Evolutionary conservation across 805 yeast species (phyloP), one percentile per base, ranked within the genome.

Genomic region (Candida easanensis): DNA sequence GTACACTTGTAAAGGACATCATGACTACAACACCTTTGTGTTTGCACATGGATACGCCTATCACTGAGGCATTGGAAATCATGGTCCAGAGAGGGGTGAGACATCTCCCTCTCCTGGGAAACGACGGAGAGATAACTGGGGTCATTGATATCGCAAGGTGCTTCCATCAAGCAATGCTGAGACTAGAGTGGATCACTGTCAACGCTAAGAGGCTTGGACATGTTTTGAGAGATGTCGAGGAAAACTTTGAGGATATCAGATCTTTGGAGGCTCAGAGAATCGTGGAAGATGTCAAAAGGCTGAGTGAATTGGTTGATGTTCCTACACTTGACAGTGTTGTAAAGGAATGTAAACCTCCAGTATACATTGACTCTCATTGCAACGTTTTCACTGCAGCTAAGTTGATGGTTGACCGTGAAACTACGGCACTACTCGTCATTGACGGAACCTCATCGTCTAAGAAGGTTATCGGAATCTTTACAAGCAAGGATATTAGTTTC

Each of bases 141-240:
- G 64, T 72, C 11, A 52, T 72, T 21, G 73, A 72, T 52, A 71
- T 71, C 26, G 72, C 76, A 4, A 63, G 70, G 39, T 71, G 77
- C 37, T 72, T 71, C 51, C 69, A 71, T 42, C 74, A 72, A 48
- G 76, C 74, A 0, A 66, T 72, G 70, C 52, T 65, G 3, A 54
- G 71, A 37, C 51, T 71, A 20, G 76, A 72, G 47, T 63, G 66
- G 37, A 64, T 71, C 48, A 57, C 73, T 1, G 46, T 52, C 19
- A 70, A 68, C 42, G 70, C 73, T 3, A 53, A 60, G 35, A 65
- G 63, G 42, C 43, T 64, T 32, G 50, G 52, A 9, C 54, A 51
- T 2, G 60, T 62, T 2, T 37, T 64, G 32, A 51, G 45, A 27
- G 66, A 62, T 23, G 64, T 62, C 16, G 62, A 58, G 17, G 56